Evolutionary conservation across 1,284 basidiomycete species (phyloP).

Genomic region (Pulveroboletus sp.): DNA sequence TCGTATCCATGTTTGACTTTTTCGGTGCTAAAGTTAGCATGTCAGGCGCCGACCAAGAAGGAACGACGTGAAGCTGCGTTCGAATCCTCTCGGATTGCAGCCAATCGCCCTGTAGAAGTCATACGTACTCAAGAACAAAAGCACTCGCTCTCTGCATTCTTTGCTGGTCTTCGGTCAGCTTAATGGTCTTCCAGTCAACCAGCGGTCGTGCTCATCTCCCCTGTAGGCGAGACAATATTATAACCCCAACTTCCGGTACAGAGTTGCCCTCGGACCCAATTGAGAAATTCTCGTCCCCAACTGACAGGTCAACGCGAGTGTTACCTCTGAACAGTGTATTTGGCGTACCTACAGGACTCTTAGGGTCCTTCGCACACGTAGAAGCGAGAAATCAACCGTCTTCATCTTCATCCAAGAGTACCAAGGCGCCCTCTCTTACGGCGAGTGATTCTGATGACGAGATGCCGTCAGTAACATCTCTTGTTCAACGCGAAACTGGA

Average conservation of each 20-base stretch:
- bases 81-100: slow-evolving; percentile 35
- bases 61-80: slow-evolving; percentile 31
- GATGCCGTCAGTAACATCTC: slow-evolving; percentile 28
- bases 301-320: slow-evolving; percentile 7
- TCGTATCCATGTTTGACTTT: not conserved
- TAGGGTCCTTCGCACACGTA: slow-evolving; percentile 6
- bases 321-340: slow-evolving; percentile 15
- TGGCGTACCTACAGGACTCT: slow-evolving; percentile 25
- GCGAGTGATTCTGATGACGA: slow-evolving; percentile 33
- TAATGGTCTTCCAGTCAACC: not conserved
- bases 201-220: slow-evolving; percentile 9
- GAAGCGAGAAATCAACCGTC: slow-evolving; percentile 2
- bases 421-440: slow-evolving; percentile 4
- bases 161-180: slow-evolving; percentile 28
- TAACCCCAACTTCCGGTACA: slow-evolving; percentile 7
- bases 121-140: slow-evolving; percentile 30
- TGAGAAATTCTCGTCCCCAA: slow-evolving; percentile 36
- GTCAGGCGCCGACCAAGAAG: slow-evolving; percentile 36
- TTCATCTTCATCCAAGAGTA: not conserved
- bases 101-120: slow-evolving; percentile 34
- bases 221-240: slow-evolving; percentile 18
- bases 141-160: slow-evolving; percentile 25
- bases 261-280: slow-evolving; percentile 38
- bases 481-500: slow-evolving; percentile 23
- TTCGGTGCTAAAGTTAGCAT: slow-evolving; percentile 5